phyloP scores from a whole-genome alignment of 78 protist species.

The Monocercomonoides exilis region DNA sequence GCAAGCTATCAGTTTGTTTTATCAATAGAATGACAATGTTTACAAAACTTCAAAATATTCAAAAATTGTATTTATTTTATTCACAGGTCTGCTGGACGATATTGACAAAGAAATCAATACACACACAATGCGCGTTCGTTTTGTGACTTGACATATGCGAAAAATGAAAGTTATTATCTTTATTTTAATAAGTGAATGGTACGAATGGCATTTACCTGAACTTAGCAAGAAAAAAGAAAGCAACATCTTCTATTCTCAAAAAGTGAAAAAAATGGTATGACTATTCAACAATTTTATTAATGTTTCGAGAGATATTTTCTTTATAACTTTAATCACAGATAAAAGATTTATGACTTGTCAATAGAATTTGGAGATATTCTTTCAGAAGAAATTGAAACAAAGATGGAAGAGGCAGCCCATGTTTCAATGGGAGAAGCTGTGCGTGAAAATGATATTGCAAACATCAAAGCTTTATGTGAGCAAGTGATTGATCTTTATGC shows the following conservation, averaged over 20 bases:
- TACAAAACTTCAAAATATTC: neutral
- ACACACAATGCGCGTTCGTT: conserved; percentile 86
- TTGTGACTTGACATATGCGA: neutral
- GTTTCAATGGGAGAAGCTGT: conserved; percentile 23
- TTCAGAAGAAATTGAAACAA: neutral
- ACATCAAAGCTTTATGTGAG: neutral
- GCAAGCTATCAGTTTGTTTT: conserved; percentile 85
- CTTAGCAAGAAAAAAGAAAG: conserved; percentile 67
- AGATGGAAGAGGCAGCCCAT: neutral
- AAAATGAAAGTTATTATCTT: neutral
- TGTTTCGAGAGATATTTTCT: neutral
- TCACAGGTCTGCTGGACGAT: conserved; percentile 82
- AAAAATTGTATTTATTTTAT: neutral
- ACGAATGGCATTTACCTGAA: conserved; percentile 98
- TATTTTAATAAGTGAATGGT: conserved; percentile 78
- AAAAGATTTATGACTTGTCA: neutral
- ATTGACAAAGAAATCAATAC: conserved; percentile 94
- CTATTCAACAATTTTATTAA: too few relatives aligned
- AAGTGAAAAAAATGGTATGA: conserved; percentile 52
- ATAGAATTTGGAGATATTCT: conserved; percentile 1
- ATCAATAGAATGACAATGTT: too few relatives aligned
- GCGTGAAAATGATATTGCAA: conserved; percentile 18
- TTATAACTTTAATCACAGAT: neutral
- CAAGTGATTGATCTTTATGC: neutral
- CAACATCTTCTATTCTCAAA: conserved; percentile 62